Conservation (phyloP, 1,284 basidiomycete species). For the Pholiota adiposa region DNA sequence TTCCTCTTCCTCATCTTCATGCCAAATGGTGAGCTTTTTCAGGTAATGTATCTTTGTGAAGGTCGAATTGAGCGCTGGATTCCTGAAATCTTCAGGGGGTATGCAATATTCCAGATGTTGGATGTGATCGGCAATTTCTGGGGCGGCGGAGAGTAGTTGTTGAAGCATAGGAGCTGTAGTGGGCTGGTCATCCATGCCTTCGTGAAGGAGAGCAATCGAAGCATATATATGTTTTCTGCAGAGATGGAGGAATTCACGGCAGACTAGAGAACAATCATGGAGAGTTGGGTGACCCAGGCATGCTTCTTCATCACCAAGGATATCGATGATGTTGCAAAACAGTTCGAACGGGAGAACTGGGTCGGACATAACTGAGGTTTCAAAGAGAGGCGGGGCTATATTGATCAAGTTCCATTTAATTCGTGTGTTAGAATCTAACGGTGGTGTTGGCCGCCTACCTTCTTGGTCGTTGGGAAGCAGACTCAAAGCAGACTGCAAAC, state of each 20-base stretch:
- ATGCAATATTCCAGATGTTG: slow-evolving; percentile 8
- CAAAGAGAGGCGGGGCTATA: too few species aligned
- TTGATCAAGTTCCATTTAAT: too few species aligned
- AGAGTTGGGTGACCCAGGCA: too few species aligned
- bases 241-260: slow-evolving; percentile 7
- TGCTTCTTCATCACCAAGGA: too few species aligned
- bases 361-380: too few species aligned
- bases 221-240: slow-evolving; percentile 16
- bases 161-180: neutral
- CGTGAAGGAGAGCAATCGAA: neutral
- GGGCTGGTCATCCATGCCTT: too few species aligned
- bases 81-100: neutral
- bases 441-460: too few species aligned
- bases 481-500: too few species aligned
- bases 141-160: slow-evolving; percentile 1
- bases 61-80: neutral
- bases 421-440: too few species aligned
- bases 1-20: neutral
- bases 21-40: neutral
- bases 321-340: too few species aligned
- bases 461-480: too few species aligned
- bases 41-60: slow-evolving; percentile 5
- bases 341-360: too few species aligned
- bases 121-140: slow-evolving; percentile 14
- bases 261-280: slow-evolving; percentile 14